Conservation (phyloP, 2,329 filamentous ascomycete species). For the Aureobasidium lini region DNA sequence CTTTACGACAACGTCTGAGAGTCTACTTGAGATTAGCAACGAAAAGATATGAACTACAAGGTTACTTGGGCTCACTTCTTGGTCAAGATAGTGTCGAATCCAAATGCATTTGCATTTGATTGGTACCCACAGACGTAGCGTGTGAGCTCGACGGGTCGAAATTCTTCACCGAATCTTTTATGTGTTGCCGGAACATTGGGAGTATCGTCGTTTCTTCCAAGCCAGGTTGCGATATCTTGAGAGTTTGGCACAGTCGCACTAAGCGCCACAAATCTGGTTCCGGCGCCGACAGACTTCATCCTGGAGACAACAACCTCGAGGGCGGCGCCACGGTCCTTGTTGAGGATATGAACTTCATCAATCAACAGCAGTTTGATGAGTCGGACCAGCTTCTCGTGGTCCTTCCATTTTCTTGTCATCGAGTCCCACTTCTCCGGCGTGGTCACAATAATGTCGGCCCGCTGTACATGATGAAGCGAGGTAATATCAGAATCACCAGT, state of each 20-base stretch:
- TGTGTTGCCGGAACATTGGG: conserved; percentile 56
- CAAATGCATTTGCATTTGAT: conserved; percentile 60
- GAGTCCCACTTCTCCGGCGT: conserved; percentile 92
- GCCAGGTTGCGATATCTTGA: conserved; percentile 70
- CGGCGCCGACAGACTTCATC: conserved; percentile 72
- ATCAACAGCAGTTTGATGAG: conserved; percentile 75
- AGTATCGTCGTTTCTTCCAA: conserved; percentile 58
- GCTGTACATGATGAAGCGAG: conserved; percentile 61
- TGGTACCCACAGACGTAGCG: conserved; percentile 71
- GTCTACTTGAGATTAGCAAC: conserved; percentile 33
- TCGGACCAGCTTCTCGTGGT: conserved; percentile 66
- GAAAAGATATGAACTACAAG: background rate
- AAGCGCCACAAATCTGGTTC: conserved; percentile 71
- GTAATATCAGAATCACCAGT: conserved; percentile 70
- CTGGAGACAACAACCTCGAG: conserved; percentile 78
- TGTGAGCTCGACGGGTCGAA: conserved; percentile 67
- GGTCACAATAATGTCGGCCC: conserved; percentile 74
- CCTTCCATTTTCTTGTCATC: conserved; percentile 78
- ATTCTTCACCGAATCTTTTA: conserved; percentile 70
- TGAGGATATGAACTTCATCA: conserved; percentile 81
- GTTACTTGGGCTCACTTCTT: conserved; percentile 35
- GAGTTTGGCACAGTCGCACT: conserved; percentile 82
- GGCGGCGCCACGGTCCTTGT: conserved; percentile 69
- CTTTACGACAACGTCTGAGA: conserved; percentile 58
- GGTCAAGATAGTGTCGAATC: conserved; percentile 65